A percentile compares a stretch with the other conserved stretches of the same genome.
These are phyloP conservation scores for Chlorella sp. DNA, from an alignment of 139 green algal species.

Conservation along the genomic window DNA sequence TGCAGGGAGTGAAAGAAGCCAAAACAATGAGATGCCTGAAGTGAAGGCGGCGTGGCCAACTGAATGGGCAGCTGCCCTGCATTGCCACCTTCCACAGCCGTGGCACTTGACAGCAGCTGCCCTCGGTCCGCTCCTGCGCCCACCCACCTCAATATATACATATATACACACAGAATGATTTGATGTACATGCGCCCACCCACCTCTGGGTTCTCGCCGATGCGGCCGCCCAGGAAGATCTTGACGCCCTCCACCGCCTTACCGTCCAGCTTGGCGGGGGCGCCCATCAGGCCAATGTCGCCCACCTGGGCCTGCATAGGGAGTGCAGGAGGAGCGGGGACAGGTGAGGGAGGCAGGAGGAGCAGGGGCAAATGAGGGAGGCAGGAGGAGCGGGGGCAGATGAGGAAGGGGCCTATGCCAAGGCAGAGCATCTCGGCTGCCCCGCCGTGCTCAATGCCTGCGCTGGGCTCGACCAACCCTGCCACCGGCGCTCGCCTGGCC, in stretches of 20 bases:
- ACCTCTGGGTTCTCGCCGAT: constrained; percentile 56
- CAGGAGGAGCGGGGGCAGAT: background rate
- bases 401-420: background rate
- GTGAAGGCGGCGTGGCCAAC: too few relatives aligned
- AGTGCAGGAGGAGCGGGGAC: background rate
- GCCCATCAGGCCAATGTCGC: constrained; percentile 96
- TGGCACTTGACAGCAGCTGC: background rate
- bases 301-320: constrained; percentile 76
- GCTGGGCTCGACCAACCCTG: background rate
- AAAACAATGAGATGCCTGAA: too few relatives aligned
- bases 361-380: too few relatives aligned
- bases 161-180: too few relatives aligned
- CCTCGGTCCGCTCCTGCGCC: too few relatives aligned
- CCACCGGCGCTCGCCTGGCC: constrained; percentile 71
- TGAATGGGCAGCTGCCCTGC: background rate
- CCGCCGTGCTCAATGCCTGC: background rate
- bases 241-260: constrained; percentile 92
- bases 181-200: background rate
- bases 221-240: constrained; percentile 89
- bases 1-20: background rate
- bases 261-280: constrained; percentile 84
- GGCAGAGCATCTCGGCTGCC: background rate
- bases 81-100: background rate
- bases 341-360: background rate
- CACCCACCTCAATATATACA: too few relatives aligned